Base-by-base conservation (phyloP, 768 basidiomycete species). In the Lanmaoa pseudosensibilis region DNA sequence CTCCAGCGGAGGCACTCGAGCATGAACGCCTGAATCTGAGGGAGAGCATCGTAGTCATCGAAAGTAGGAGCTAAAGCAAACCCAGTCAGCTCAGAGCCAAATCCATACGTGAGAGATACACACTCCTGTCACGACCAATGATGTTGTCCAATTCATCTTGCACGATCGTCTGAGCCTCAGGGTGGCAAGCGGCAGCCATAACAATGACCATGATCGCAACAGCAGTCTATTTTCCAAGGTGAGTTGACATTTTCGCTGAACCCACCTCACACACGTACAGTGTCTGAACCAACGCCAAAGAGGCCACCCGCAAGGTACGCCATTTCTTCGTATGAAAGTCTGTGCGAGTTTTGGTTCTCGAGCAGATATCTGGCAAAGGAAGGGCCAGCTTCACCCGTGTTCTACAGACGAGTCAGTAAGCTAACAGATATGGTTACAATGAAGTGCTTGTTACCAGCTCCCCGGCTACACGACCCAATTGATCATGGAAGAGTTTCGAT, bases 221-320 rank as follows among this genome's bases (percentile, higher is more conserved):
- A 4, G 83, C 82, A 10, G 83, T 86, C 61, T 77, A 46, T 46
- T 33, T 41, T 21, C 13, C 5, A 34, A 0, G 7, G 23, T 58
- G 27, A 61, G 45, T 15, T 5, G 23, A 37, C 11, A 7, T 5
- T 5, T 36, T n/a, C 18, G 2, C 38, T 4, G 8, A 34, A 23
- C 2, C 18, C 33, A 13, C 23, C 12, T 37, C 38, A n/a, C 23
- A 36, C n/a, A 65, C 72, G 38, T 52, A 75, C 77, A 15, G 85
- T 87, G 59, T 86, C 86, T 0, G 82, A 79, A 15, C 86, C 86
- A 34, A 85, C 85, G 25, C 86, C 86, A 56, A 84, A 87, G 69
- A 87, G 81, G 38, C 79, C 77, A 0, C 86, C 86, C 0, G 82
- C 81, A 25, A 87, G 78, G 65, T 87, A 87, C 0, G 85, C 80